A percentile compares a stretch with the other conserved stretches of the same genome.
Conservation (phyloP, 176 grass and related monocot genomes). For the Oropetium thomaeum region DNA sequence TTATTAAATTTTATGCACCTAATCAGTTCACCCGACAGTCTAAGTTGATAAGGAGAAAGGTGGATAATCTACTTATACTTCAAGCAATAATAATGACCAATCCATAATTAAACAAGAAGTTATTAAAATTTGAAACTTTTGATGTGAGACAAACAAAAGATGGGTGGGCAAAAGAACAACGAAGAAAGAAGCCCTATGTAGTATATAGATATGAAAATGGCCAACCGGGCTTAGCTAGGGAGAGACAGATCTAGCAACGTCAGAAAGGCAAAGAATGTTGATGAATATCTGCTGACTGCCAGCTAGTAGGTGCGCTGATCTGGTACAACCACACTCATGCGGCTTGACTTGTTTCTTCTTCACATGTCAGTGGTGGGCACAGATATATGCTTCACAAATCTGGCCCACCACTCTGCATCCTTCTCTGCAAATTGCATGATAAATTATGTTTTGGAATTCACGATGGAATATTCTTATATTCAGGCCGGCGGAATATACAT, state of each 20-base stretch:
- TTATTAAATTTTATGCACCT: too few species aligned
- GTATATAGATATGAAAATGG: not conserved
- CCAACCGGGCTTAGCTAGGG: not conserved
- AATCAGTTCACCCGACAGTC: too few species aligned
- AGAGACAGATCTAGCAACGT: slow-evolving; percentile 29
- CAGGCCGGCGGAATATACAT: too few species aligned
- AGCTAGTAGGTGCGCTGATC: slow-evolving; percentile 24
- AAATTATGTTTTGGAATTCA: slow-evolving; percentile 1
- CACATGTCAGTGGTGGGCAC: too few species aligned
- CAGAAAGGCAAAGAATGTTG: slow-evolving; percentile 26
- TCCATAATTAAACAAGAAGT: too few species aligned
- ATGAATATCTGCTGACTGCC: slow-evolving; percentile 4
- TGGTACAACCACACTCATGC: slow-evolving; percentile 11
- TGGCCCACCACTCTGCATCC: not conserved
- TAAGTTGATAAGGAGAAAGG: too few species aligned
- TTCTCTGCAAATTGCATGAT: slow-evolving; percentile 26
- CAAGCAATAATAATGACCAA: not conserved
- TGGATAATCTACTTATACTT: too few species aligned
- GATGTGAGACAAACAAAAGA: not conserved
- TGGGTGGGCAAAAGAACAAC: not conserved
- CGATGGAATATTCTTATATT: too few species aligned
- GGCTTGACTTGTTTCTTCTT: slow-evolving; percentile 5
- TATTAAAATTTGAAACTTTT: not conserved
- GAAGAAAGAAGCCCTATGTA: slow-evolving; percentile 3
- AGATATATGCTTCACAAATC: too few species aligned